Evolutionary conservation across 2,329 filamentous ascomycete genomes (phyloP), one percentile per base, ranked within the genome.

Genomic region (Colletotrichum musicola): DNA sequence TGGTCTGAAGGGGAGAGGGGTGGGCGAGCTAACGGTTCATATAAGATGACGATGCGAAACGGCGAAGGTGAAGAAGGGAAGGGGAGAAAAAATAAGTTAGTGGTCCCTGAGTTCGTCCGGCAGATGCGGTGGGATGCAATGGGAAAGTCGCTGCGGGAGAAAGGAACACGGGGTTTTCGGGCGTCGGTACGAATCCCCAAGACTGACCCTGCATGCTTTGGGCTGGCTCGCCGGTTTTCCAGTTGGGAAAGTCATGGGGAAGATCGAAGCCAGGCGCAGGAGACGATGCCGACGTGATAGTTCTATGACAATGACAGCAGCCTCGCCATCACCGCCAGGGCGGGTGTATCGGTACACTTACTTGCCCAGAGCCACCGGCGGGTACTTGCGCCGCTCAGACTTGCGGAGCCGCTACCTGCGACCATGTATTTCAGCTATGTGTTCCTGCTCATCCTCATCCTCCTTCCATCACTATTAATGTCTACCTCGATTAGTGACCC

Each of bases 21-120:
- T 61, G 46, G 59, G 64, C 59, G 64, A 57, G 42, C 53, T 58
- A 64, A 60, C 51, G 40, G 20, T 44, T 54, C 44, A 67, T 67
- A 53, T 67, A 67, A 50, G 38, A 27, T 25, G 42, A 57, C 22
- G 54, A n/a, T 35, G 20, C n/a, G 27, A 35, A 53, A 54, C 51
- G 30, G 30, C 30, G 7, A 35, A 35, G 30, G 30, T 7, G 30
- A 10, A 35, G 20, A 22, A 22, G 20, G 20, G 20, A 22, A 22
- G 20, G 20, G 20, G 20, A 3, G 3, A 22, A 22, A 22, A 22
- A 22, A 22, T 22, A 22, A 22, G 20, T 22, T 22, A 3, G 20
- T 22, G 20, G 20, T 22, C 20, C 20, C 20, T 22, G 20, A 22
- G 20, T 22, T 22, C 20, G 20, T 22, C 20, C 20, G 20, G 20